These are phyloP conservation scores for Cyathus striatus DNA, from an alignment of 768 basidiomycete genomes.

Conservation along the genomic window DNA sequence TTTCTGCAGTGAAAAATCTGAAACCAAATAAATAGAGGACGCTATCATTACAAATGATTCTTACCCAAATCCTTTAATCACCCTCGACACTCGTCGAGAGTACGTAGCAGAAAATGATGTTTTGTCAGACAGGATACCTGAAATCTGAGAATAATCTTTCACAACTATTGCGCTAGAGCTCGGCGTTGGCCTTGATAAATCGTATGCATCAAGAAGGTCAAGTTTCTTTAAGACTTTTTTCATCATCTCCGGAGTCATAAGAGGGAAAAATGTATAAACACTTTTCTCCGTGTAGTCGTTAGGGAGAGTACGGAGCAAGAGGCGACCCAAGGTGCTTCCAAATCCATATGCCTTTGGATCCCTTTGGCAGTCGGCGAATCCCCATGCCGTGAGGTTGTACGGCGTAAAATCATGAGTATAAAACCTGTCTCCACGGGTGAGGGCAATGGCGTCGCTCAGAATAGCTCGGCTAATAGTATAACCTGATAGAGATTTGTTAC, in stretches of 20 bases:
- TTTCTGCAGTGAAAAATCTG: constrained; percentile 67
- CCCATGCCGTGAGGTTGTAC: constrained; percentile 78
- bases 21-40: constrained; percentile 3
- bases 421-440: constrained; percentile 81
- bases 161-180: constrained; percentile 23
- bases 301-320: constrained; percentile 72
- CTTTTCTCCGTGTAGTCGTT: constrained; percentile 64
- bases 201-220: constrained; percentile 48
- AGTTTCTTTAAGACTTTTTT: constrained; percentile 50
- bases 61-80: constrained; percentile 61
- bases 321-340: constrained; percentile 69
- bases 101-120: constrained; percentile 45
- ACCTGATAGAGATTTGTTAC: constrained; percentile 26
- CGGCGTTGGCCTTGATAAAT: constrained; percentile 42
- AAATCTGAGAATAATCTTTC: constrained; percentile 44
- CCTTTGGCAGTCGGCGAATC: constrained; percentile 78
- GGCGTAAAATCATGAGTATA: constrained; percentile 82
- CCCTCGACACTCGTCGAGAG: constrained; percentile 39
- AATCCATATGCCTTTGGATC: constrained; percentile 68
- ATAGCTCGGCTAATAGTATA: constrained; percentile 86
- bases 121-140: constrained; percentile 42
- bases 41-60: constrained; percentile 5
- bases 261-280: constrained; percentile 83
- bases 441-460: constrained; percentile 79
- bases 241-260: constrained; percentile 77